Percentiles rank a stretch among this genome's conserved stretches.
phyloP scores from a whole-genome alignment of 139 green algal species.

The Monoraphidium neglectum region DNA sequence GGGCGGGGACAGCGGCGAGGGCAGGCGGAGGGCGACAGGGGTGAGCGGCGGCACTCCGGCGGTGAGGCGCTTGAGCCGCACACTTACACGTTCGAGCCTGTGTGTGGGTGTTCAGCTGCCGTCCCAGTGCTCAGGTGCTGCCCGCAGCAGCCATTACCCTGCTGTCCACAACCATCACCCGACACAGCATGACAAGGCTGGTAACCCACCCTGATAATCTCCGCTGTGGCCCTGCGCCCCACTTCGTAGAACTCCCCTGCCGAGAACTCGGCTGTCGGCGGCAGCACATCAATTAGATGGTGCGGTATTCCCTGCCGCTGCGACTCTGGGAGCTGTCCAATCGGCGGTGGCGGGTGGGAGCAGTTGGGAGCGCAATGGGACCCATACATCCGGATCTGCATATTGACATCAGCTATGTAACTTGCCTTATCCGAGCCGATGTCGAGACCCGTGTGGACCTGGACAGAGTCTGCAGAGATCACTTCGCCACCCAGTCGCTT shows the following conservation, averaged over 20 bases:
- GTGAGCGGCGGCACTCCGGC: too few relatives aligned
- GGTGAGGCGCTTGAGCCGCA: too few relatives aligned
- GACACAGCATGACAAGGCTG: too few relatives aligned
- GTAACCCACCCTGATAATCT: constrained; percentile 75
- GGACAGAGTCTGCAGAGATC: constrained; percentile 94
- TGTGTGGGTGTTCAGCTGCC: too few relatives aligned
- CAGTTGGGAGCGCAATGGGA: neutral
- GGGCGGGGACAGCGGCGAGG: neutral
- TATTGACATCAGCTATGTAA: neutral
- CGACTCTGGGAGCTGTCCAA: constrained; percentile 52
- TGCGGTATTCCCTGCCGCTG: constrained; percentile 82
- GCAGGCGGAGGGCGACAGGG: too few relatives aligned
- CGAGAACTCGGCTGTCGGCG: constrained; percentile 71
- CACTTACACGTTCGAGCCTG: too few relatives aligned
- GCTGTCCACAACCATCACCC: too few relatives aligned
- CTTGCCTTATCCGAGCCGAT: constrained; percentile 91
- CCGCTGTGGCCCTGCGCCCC: constrained; percentile 57
- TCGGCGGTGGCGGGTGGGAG: neutral
- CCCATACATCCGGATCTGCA: too few relatives aligned
- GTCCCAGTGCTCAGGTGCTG: too few relatives aligned
- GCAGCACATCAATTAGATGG: constrained; percentile 90
- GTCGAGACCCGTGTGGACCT: constrained; percentile 91
- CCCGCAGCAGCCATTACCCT: too few relatives aligned
- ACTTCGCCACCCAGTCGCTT: constrained; percentile 83
- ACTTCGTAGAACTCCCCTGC: constrained; percentile 84